Evolutionary conservation across 768 basidiomycete genomes (phyloP), one percentile per base, ranked within the genome.

Genomic region (Boletellus emodensis): DNA sequence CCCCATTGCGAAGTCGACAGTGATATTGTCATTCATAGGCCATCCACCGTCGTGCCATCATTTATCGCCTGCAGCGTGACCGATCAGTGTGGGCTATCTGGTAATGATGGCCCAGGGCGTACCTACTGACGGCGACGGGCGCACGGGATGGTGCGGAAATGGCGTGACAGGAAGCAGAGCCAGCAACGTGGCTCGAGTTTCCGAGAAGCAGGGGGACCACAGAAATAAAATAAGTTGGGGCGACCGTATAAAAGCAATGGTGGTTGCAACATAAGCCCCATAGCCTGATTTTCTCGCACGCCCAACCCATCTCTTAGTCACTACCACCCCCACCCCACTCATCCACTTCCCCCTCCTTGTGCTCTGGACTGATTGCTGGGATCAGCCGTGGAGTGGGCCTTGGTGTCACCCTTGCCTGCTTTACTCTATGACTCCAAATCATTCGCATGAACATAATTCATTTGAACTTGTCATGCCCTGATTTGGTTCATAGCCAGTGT

Each of bases 401-500:
- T 68, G 58, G 64, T 56, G 65, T 67, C 70, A 66, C 69, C 60
- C 65, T 56, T 26, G 48, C 1, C 2, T 62, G 34, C 58, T 70
- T 52, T n/a, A n/a, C n/a, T 64, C 70, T 69, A 66, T 70, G 73
- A 72, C 62, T 61, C 74, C 74, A 64, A 74, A 56, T 59, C 61
- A 59, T 44, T 39, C 46, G 57, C 56, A 44, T 57, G 55, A 52
- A 61, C 64, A 59, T 52, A 30, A 52, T 68, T 70, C 67, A 54
- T 2, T 71, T 54, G 70, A 70, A 70, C 56, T 56, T 60, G 65
- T 56, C 58, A 60, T 26, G 60, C 59, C 43, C 30, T 65, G 64
- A 61, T 62, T 76, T 69, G 79, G 77, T 80, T 81, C 79, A 81
- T 80, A 79, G 78, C 73, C n/a, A n/a, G n/a, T n/a, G n/a, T 76